Percentiles rank a stretch among this genome's conserved stretches.
Evolutionary conservation across 805 yeast genomes (phyloP).

Genomic region (Spathaspora boniae): DNA sequence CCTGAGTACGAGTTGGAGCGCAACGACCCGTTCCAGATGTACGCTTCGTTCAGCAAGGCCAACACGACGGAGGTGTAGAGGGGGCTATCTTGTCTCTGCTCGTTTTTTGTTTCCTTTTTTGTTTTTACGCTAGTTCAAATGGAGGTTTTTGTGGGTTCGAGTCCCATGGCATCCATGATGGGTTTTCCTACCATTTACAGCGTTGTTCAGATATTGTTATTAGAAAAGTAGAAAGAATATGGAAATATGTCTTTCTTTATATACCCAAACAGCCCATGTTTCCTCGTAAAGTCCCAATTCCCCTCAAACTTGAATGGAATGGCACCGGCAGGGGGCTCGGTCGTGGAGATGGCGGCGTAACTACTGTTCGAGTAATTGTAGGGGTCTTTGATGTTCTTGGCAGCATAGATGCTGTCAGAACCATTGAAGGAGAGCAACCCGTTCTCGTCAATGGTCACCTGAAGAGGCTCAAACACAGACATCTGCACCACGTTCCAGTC

Average conservation of each 20-base stretch:
- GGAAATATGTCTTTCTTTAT: too few relatives aligned
- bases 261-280: too few relatives aligned
- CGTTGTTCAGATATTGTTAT: neutral
- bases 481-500: slow-evolving; percentile 11
- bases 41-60: slow-evolving; percentile 54
- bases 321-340: slow-evolving; percentile 4
- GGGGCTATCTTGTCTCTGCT: slow-evolving; percentile 1
- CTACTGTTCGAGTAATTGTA: slow-evolving; percentile 19
- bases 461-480: slow-evolving; percentile 8
- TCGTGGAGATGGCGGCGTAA: slow-evolving; percentile 12
- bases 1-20: slow-evolving; percentile 66
- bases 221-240: too few relatives aligned
- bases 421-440: slow-evolving; percentile 11
- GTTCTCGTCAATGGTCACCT: slow-evolving; percentile 8
- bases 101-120: neutral
- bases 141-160: slow-evolving; percentile 7
- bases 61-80: slow-evolving; percentile 33
- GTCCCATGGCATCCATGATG: slow-evolving; percentile 6
- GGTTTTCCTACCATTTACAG: slow-evolving; percentile 2
- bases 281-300: too few relatives aligned
- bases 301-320: slow-evolving; percentile 7
- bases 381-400: slow-evolving; percentile 27
- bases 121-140: neutral
- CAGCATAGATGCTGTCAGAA: slow-evolving; percentile 21
- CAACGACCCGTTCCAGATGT: slow-evolving; percentile 59